Evolutionary conservation across 2,329 filamentous ascomycete genomes (phyloP).

Genomic region (Aureobasidium leucospermi): DNA sequence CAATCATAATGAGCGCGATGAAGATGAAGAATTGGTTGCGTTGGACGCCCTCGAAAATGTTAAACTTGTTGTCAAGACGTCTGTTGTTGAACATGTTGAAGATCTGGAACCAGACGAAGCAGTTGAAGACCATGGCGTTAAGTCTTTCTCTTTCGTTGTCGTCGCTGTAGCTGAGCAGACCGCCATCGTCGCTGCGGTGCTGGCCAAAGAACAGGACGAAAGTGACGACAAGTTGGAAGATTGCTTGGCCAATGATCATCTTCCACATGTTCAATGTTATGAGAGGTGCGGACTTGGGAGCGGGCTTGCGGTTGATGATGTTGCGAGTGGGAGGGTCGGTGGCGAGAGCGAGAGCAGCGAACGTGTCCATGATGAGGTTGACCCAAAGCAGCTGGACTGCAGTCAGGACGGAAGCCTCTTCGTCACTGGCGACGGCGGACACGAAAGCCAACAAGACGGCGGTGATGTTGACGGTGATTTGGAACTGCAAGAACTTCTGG

Average conservation of each 20-base stretch:
- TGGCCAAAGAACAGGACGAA: constrained; percentile 78
- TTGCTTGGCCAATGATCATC: constrained; percentile 90
- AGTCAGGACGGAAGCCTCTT: constrained; percentile 69
- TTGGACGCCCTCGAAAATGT: constrained; percentile 83
- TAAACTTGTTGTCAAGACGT: constrained; percentile 87
- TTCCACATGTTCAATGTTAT: constrained; percentile 97
- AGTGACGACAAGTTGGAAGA: constrained; percentile 76
- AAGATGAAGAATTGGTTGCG: constrained; percentile 83
- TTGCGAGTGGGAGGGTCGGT: constrained; percentile 82
- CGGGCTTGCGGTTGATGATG: constrained; percentile 72
- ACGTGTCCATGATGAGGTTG: constrained; percentile 95
- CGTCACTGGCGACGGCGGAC: constrained; percentile 64
- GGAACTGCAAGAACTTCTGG: constrained; percentile 56
- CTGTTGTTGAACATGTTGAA: constrained; percentile 98
- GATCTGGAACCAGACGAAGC: constrained; percentile 99
- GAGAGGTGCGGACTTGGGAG: constrained; percentile 64
- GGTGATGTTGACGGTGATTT: constrained; percentile 85
- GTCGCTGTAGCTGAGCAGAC: constrained; percentile 53
- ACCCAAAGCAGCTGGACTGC: constrained; percentile 94
- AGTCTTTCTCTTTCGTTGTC: constrained; percentile 45
- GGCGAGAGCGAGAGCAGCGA: constrained; percentile 79
- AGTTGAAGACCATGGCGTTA: constrained; percentile 87
- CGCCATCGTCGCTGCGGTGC: constrained; percentile 23
- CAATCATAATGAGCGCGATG: constrained; percentile 83
- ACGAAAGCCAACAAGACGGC: constrained; percentile 83